Conservation (phyloP, 306 rosid genomes). For the Vigna reflexopilosa region DNA sequence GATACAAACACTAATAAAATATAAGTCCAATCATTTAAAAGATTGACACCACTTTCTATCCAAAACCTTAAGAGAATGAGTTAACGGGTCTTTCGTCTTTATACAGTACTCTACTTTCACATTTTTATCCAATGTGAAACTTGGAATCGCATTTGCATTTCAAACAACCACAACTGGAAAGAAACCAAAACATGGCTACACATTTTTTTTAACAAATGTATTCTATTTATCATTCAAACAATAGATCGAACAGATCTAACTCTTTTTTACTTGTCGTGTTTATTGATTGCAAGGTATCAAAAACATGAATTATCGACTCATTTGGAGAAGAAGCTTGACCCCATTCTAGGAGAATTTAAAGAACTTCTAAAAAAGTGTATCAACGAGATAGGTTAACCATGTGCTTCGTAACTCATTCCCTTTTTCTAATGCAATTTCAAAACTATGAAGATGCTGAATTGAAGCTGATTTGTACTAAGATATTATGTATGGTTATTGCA, state of each 20-base stretch:
- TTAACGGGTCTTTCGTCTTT: too few species aligned
- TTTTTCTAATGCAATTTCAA: neutral
- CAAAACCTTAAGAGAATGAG: too few species aligned
- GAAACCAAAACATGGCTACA: too few species aligned
- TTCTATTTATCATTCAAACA: neutral
- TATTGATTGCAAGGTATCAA: conserved; percentile 32
- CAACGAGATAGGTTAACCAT: conserved; percentile 37
- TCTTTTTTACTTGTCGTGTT: neutral
- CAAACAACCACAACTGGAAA: too few species aligned
- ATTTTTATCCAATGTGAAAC: too few species aligned
- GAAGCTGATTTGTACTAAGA: neutral
- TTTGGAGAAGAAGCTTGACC: conserved; percentile 25
- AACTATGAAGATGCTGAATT: neutral
- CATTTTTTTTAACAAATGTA: too few species aligned
- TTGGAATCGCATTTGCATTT: too few species aligned
- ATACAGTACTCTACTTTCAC: too few species aligned
- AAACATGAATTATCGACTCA: conserved; percentile 11
- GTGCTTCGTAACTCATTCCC: neutral
- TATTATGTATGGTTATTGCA: neutral
- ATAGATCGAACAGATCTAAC: neutral
- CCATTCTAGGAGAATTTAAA: conserved; percentile 20
- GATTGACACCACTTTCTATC: too few species aligned
- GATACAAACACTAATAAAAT: too few species aligned
- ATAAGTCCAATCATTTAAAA: too few species aligned
- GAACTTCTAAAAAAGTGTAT: conserved; percentile 16